A percentile compares a stretch with the other conserved stretches of the same genome.
Conservation (phyloP, 164 flowering plant species). For the Akebia trifoliata region DNA sequence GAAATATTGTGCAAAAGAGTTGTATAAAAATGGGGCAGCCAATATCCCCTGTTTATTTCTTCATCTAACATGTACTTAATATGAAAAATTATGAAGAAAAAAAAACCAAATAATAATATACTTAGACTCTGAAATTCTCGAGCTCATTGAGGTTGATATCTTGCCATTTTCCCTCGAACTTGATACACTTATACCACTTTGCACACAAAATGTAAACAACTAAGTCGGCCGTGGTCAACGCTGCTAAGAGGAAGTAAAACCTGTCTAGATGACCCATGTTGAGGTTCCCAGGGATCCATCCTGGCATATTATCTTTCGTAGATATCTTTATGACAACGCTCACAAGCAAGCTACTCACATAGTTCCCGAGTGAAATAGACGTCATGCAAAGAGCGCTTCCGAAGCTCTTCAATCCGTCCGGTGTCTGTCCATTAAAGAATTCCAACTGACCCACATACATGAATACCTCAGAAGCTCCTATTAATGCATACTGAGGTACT, state of each 20-base stretch:
- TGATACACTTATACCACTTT: slow-evolving; percentile 64
- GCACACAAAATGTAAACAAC: slow-evolving; percentile 58
- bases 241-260: slow-evolving; percentile 79
- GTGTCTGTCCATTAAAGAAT: slow-evolving; percentile 85
- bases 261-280: slow-evolving; percentile 86
- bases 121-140: slow-evolving; percentile 5
- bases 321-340: slow-evolving; percentile 79
- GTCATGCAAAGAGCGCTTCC: slow-evolving; percentile 96
- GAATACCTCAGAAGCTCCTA: slow-evolving; percentile 92
- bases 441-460: slow-evolving; percentile 93
- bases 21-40: slow-evolving; percentile 3
- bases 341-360: slow-evolving; percentile 76
- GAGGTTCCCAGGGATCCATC: slow-evolving; percentile 93
- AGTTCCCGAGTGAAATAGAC: slow-evolving; percentile 88
- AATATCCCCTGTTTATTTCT: slow-evolving; percentile 11
- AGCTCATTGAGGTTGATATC: slow-evolving; percentile 4
- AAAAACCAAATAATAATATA: not conserved
- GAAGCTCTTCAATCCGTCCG: slow-evolving; percentile 87
- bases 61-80: slow-evolving; percentile 1
- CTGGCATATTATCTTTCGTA: slow-evolving; percentile 51
- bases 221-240: slow-evolving; percentile 52
- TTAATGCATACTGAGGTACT: slow-evolving; percentile 72
- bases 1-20: not conserved
- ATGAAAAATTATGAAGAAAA: not conserved
- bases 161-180: slow-evolving; percentile 34